A percentile compares a stretch with the other conserved stretches of the same genome.
phyloP scores from a whole-genome alignment of 495 filamentous ascomycete species.

The Penicillium cinerascens region DNA sequence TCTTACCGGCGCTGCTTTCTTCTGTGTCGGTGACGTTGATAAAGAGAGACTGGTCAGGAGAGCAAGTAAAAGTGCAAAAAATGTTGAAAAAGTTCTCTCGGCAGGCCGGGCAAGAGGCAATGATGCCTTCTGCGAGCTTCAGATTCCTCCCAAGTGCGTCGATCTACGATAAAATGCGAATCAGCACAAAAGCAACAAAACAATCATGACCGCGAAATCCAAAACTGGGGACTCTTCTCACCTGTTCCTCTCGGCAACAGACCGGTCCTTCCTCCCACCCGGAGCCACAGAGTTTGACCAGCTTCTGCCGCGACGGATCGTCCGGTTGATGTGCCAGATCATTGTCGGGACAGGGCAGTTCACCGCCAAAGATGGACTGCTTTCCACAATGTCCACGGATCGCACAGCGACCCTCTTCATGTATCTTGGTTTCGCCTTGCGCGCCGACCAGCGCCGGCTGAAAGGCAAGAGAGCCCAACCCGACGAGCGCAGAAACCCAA shows the following conservation, averaged over 20 bases:
- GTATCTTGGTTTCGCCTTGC: slow-evolving; percentile 56
- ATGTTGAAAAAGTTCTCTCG: slow-evolving; percentile 96
- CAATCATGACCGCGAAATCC: background rate
- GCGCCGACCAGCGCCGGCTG: slow-evolving; percentile 28
- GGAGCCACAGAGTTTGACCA: slow-evolving; percentile 80
- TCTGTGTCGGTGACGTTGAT: slow-evolving; percentile 83
- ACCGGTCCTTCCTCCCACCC: slow-evolving; percentile 80
- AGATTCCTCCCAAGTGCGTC: slow-evolving; percentile 74
- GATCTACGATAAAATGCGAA: slow-evolving; percentile 47
- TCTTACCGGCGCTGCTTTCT: slow-evolving; percentile 60
- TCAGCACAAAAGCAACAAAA: background rate
- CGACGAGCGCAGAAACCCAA: slow-evolving; percentile 25
- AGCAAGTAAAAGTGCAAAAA: slow-evolving; percentile 97
- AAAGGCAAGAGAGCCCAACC: slow-evolving; percentile 29
- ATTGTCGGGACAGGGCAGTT: slow-evolving; percentile 95
- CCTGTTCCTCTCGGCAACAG: slow-evolving; percentile 82
- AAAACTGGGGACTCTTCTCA: slow-evolving; percentile 27
- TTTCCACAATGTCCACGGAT: slow-evolving; percentile 89
- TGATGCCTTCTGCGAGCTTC: slow-evolving; percentile 81
- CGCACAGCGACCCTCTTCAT: slow-evolving; percentile 87
- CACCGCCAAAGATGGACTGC: slow-evolving; percentile 77
- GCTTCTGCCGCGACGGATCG: slow-evolving; percentile 61
- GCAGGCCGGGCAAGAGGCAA: slow-evolving; percentile 90
- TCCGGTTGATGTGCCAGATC: slow-evolving; percentile 71
- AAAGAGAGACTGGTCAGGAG: slow-evolving; percentile 92